Percentiles rank a stretch among this genome's conserved stretches.
Evolutionary conservation across 768 basidiomycete genomes (phyloP).

Genomic region (Trametes villosa): DNA sequence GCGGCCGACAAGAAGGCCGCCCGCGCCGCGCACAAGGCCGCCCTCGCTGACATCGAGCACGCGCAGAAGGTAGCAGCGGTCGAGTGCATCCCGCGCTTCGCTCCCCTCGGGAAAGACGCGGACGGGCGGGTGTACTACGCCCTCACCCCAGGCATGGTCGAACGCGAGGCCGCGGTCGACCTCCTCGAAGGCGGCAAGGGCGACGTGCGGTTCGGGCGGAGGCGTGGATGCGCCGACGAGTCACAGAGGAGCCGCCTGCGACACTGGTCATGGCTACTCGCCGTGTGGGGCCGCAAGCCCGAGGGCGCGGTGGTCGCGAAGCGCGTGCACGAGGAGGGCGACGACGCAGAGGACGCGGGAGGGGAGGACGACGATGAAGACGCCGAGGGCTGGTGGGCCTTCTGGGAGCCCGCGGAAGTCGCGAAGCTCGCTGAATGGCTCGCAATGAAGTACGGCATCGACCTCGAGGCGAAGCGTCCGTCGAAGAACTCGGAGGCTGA

Average conservation of each 20-base stretch:
- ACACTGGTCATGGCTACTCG: constrained; percentile 80
- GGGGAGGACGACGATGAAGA: constrained; percentile 43
- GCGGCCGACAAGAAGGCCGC: constrained; percentile 24
- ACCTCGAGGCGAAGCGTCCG: constrained; percentile 29
- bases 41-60: constrained; percentile 55
- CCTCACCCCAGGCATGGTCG: constrained; percentile 59
- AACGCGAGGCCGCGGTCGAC: constrained; percentile 53
- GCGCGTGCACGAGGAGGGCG: constrained; percentile 29
- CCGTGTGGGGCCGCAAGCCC: constrained; percentile 69
- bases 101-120: constrained; percentile 66
- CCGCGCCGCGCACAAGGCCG: constrained; percentile 53
- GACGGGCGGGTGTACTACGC: constrained; percentile 74
- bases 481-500: neutral
- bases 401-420: constrained; percentile 69
- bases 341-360: constrained; percentile 33
- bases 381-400: constrained; percentile 74
- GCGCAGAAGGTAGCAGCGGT: constrained; percentile 53
- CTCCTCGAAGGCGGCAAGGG: constrained; percentile 36
- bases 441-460: constrained; percentile 50
- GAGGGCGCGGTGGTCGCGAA: constrained; percentile 31
- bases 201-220: constrained; percentile 46
- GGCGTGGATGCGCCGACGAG: constrained; percentile 41
- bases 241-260: constrained; percentile 57
- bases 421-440: constrained; percentile 69
- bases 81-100: constrained; percentile 56